Conservation (phyloP, 441 rosid species). For the Pelargonium fulgidum region DNA sequence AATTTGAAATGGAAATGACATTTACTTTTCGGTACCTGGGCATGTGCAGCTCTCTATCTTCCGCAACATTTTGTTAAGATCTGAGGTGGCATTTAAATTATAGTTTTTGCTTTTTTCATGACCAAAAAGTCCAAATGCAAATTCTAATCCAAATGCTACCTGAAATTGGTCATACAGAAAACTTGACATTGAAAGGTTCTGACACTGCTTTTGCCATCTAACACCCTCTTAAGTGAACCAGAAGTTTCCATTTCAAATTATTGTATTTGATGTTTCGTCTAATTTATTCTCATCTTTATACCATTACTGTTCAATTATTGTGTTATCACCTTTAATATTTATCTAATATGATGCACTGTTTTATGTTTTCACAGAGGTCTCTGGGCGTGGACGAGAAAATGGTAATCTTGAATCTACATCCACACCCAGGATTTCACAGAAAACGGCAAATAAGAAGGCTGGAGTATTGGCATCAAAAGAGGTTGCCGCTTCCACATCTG, state of each 20-base stretch:
- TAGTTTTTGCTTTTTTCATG: too few species aligned
- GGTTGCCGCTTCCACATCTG: constrained; percentile 64
- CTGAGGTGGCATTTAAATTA: neutral
- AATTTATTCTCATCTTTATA: neutral
- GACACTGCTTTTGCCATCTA: neutral
- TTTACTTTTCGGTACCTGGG: neutral
- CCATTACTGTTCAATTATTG: neutral
- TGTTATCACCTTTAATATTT: neutral
- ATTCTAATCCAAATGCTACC: too few species aligned
- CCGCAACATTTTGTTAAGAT: neutral
- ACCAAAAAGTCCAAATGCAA: too few species aligned
- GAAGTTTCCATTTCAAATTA: neutral
- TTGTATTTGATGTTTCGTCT: neutral
- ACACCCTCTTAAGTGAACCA: neutral
- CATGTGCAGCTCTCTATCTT: neutral
- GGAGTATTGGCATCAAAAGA: constrained; percentile 44
- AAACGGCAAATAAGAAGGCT: constrained; percentile 53
- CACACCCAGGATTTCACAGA: constrained; percentile 53
- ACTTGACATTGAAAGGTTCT: neutral
- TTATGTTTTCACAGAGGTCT: constrained; percentile 52
- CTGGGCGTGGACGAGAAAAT: constrained; percentile 73
- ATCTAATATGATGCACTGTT: neutral
- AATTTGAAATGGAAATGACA: neutral
- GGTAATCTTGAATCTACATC: constrained; percentile 60
- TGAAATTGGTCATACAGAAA: neutral